Evolutionary conservation across 352 stramenopile genomes (phyloP), one percentile per base, ranked within the genome.

Genomic region (Pilasporangium apinafurcum): DNA sequence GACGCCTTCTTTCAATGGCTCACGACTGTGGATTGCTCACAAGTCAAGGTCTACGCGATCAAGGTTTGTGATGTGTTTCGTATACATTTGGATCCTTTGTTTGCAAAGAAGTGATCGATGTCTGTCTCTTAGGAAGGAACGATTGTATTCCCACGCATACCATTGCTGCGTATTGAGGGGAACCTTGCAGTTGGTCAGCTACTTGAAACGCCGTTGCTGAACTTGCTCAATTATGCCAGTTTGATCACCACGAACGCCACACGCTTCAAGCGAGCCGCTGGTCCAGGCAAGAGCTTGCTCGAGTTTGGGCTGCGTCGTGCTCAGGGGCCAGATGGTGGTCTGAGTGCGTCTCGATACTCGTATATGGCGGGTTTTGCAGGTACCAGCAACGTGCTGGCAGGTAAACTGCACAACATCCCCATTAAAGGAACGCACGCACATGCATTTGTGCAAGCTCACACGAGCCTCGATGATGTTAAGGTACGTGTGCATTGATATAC

Each of bases 361-460:
- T 98, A 98, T 72, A 81, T 99, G 59, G 97, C 96, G 29, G 96
- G 96, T 25, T 99, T 99, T 75, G 80, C 97, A 37, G 96, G 80
- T 27, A 99, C 96, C 18, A 97, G 88, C 61, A 99, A 99, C 56
- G 92, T 99, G 14, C 66, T 98, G 14, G 96, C 96, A 5, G 96
- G 96, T 20, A 98, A 98, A 53, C 50, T 97, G 16, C 92, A 98
- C 44, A 76, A 83, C 44, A 96, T 99, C 38, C 82, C 87, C 13
- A 89, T 99, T 43, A 95, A 88, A 53, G 97, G 97, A 37, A 99
- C 97, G 4, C 95, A 99, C 60, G 96, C 96, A 9, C 97, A 99
- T 65, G 83, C 95, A 9, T 99, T 98, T 68, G 95, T 99, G 20
- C 91, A 98, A 68, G 82, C 89, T 22, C 98, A 98, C 65, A 90